Conservation (phyloP, 768 basidiomycete species). For the Lactarius sanguifluus region DNA sequence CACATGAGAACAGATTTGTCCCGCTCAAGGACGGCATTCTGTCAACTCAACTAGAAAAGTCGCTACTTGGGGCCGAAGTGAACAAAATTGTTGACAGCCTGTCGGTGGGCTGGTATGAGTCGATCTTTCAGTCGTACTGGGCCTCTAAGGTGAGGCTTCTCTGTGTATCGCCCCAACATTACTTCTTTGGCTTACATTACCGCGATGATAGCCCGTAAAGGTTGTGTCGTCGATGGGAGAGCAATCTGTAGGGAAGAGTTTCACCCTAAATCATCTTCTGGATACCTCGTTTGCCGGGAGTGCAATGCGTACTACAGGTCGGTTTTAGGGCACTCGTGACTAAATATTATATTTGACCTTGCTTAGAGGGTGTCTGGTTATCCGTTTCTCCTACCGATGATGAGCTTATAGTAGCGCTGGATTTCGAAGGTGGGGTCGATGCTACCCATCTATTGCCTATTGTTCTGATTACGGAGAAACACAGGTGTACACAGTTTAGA, state of each 20-base stretch:
- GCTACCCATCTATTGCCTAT: too few relatives aligned
- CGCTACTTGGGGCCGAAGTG: constrained; percentile 58
- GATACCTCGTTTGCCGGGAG: neutral
- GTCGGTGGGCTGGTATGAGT: constrained; percentile 64
- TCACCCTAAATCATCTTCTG: neutral
- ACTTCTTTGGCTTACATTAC: too few relatives aligned
- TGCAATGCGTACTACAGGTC: constrained; percentile 48
- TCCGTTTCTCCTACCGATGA: constrained; percentile 60
- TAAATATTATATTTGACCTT: neutral
- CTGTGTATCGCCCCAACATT: too few relatives aligned
- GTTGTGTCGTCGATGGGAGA: constrained; percentile 40
- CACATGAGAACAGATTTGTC: constrained; percentile 57
- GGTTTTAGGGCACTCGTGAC: neutral
- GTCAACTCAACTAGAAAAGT: constrained; percentile 49
- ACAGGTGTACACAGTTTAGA: constrained; percentile 62
- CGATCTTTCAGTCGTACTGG: constrained; percentile 54
- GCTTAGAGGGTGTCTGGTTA: constrained; percentile 60
- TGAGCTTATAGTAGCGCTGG: constrained; percentile 53
- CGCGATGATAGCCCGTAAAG: constrained; percentile 47
- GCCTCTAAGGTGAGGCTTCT: constrained; percentile 45
- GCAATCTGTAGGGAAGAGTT: neutral
- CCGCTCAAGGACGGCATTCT: constrained; percentile 58
- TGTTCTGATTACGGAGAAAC: neutral
- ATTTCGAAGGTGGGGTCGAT: constrained; percentile 52
- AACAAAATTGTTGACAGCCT: constrained; percentile 38